Base-by-base conservation (phyloP, 768 basidiomycete genomes). In the Pholiota conissans region DNA sequence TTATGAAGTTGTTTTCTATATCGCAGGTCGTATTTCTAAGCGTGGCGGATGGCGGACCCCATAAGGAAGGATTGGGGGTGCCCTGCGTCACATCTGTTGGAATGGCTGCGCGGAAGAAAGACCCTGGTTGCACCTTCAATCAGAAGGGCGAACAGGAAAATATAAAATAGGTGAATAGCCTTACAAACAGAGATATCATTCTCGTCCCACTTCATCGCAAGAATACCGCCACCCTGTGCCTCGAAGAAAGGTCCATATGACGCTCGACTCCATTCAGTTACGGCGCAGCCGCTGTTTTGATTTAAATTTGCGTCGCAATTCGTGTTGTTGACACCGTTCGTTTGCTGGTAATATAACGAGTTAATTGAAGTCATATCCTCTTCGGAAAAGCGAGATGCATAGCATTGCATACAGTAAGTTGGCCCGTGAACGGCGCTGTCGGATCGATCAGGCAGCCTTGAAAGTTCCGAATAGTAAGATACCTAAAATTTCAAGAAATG, bases 141-240 rank as follows among this genome's bases (percentile, higher is more conserved):
- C 27, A 34, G 11, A n/a, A n/a, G n/a, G n/a, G n/a, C n/a, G n/a
- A 58, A 27, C 40, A 48, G 63, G 24, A 65, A 47, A 35, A 14
- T 8, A 26, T 49, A 28, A 14, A 27, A 10, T 29, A 39, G 22
- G 1, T 30, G 40, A 48, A n/a, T 29, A 6, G 14, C 76, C 89
- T 70, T 57, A 92, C 91, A 92, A 63, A 91, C 79, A 40, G 86
- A 83, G 56, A 93, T 91, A 1, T 85, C 86, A 54, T 77, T 79
- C 57, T 85, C 82, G 65, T 94, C 90, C 93, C 93, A 95, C 63
- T 89, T 88, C 90, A 93, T 92, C 1, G 86, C 91, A 64, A 92
- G 89, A 2, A 93, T 85, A 3, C 93, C 93, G 5, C 93, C 93
- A 13, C 89, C 84, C 66, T 84, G 84, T 1, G 80, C 78, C 60